Base-by-base conservation (phyloP, 306 rosid species). In the Cyclanthera cordifolia region DNA sequence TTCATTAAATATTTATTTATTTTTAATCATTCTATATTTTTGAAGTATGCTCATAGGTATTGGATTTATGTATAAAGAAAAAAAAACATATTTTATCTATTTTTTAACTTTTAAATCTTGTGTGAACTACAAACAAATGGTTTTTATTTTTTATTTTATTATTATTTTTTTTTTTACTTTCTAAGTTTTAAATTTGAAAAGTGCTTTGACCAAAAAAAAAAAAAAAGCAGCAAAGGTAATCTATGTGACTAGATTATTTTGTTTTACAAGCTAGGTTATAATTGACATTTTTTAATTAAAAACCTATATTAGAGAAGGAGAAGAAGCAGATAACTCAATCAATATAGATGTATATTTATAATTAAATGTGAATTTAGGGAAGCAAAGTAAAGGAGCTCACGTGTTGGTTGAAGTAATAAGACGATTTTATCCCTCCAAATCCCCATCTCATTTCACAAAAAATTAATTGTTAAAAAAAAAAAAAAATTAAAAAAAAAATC, bases 381-480 rank as follows among this genome's bases (percentile, higher is more conserved):
- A 34, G 47, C 15, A 10, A 32, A 17, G 67, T 37, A 59, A 34
- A 59, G 16, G 67, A 34, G 67, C 19, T 59, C 67, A 59, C 48
- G 67, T 59, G 48, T 17, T 59, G 16, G 16, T 59, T 59, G 67
- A 34, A n/a, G 48, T 59, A 34, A 34, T 1, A 59, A 59, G 67
- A 32, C 67, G 27, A 2, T 59, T 59, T 34, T 59, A 16, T 9
- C 67, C 67, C 34, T 34, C 15, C 8, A 32, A 59, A 9, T 8
- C 24, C 56, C 48, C 7, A 6, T 57, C 21, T 57, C 41, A 28
- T 56, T 30, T 34, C 66, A 21, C 32, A 10, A 89, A n/a, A n/a
- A n/a, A n/a, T n/a, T n/a, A n/a, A n/a, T n/a, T n/a, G n/a, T n/a
- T n/a, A n/a, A n/a, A n/a, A n/a, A n/a, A n/a, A n/a, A n/a, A n/a